Base-by-base conservation (phyloP, 306 rosid genomes). In the Ochetophila trinervis region DNA sequence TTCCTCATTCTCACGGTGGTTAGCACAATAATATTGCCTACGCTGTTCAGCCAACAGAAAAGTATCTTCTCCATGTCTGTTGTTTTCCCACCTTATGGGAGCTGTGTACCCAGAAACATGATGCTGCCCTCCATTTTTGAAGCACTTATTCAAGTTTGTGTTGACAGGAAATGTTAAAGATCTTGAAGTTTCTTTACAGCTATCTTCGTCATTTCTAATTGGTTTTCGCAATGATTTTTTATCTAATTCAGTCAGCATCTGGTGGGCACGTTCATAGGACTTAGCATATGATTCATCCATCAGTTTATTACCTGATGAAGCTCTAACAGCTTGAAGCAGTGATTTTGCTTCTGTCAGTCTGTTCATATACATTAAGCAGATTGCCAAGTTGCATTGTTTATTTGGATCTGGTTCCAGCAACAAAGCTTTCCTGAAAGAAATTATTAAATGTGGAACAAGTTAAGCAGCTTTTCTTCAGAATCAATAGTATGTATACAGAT, bases 351-450 rank as follows among this genome's bases (percentile, higher is more conserved):
- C 98, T 24, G 69, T n/a, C 22, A 81, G 60, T 65, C 76, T 88
- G 77, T 84, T 81, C 89, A 75, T 78, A 34, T 80, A 85, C 84
- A 93, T 87, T 83, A 89, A 76, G 71, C 98, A 87, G 76, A 93
- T 73, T 19, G 98, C 96, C 76, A 93, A 82, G 75, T 93, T 93
- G 91, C 98, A 87, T 40, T 93, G 88, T 57, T 89, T 93, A 84
- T 93, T 93, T 82, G 71, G 79, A 62, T 93, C 98, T 27, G 79
- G 69, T 81, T 87, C 97, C 76, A 93, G 80, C 48, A 80, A 77
- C 72, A 93, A 68, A 60, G 97, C 93, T 79, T 81, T 84, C 63
- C 97, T 93, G 96, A 22, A 72, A 36, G n/a, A 10, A 42, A 62
- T 12, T 13, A 42, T 69, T 32, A 24, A 11, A 12, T 30, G 1